Evolutionary conservation across 2,329 filamentous ascomycete genomes (phyloP).

Genomic region (Cladosporium colombiae): DNA sequence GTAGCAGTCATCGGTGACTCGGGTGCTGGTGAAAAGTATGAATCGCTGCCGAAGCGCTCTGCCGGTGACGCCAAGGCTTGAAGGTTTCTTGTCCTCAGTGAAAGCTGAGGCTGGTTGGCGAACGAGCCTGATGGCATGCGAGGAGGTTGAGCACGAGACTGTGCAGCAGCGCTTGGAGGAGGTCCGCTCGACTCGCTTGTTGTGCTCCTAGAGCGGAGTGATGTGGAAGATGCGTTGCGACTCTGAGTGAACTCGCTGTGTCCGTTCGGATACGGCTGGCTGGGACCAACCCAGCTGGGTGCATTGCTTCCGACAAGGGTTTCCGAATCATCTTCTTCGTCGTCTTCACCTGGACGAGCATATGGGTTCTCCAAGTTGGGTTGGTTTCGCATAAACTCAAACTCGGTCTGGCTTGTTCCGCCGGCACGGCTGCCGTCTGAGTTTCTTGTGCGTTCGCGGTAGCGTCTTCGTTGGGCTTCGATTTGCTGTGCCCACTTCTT

Average conservation of each 20-base stretch:
- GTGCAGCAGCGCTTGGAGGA: conserved; percentile 49
- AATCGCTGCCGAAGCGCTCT: conserved; percentile 63
- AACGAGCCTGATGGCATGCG: conserved; percentile 67
- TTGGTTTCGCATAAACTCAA: conserved; percentile 75
- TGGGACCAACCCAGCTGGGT: conserved; percentile 22
- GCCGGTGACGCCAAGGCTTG: conserved; percentile 57
- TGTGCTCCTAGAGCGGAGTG: conserved; percentile 72
- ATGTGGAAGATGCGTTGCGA: conserved; percentile 72
- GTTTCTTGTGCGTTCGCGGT: conserved; percentile 50
- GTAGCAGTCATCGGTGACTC: conserved; percentile 69
- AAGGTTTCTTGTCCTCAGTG: conserved; percentile 66
- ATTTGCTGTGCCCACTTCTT: conserved; percentile 86
- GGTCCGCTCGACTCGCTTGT: conserved; percentile 67
- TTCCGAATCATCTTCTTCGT: conserved; percentile 55
- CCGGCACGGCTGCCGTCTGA: conserved; percentile 38
- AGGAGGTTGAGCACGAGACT: conserved; percentile 61
- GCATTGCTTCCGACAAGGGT: conserved; percentile 34
- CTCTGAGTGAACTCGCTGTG: conserved; percentile 53
- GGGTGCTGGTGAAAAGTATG: conserved; percentile 86
- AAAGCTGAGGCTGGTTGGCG: conserved; percentile 55
- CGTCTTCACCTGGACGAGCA: conserved; percentile 58
- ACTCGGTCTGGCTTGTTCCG: conserved; percentile 66
- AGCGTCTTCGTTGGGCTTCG: conserved; percentile 67
- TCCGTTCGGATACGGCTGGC: conserved; percentile 12
- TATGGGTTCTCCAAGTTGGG: conserved; percentile 80